A percentile compares a stretch with the other conserved stretches of the same genome.
Evolutionary conservation across 768 basidiomycete genomes (phyloP).

Genomic region (Agrocybe chaxingu): DNA sequence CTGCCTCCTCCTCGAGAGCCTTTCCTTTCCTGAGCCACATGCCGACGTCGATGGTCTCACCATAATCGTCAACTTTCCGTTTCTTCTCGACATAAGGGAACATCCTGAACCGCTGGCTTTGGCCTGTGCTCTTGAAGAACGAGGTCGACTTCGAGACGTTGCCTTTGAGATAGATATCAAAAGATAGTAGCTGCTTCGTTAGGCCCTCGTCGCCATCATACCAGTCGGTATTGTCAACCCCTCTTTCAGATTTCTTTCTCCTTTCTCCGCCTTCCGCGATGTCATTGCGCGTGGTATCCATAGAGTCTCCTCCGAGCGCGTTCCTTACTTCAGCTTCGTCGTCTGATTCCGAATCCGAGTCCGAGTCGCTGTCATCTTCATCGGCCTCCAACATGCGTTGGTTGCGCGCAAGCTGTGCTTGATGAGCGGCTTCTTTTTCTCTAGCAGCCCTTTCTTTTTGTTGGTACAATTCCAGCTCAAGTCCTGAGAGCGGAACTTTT

Average conservation of each 20-base stretch:
- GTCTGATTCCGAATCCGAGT: conserved; percentile 66
- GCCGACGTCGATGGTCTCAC: conserved; percentile 92
- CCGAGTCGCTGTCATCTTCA: conserved; percentile 80
- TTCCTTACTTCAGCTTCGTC: conserved; percentile 64
- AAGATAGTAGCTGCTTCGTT: conserved; percentile 76
- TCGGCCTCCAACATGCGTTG: conserved; percentile 93
- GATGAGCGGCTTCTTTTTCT: conserved; percentile 84
- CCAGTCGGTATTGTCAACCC: conserved; percentile 61
- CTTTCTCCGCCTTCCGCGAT: conserved; percentile 22
- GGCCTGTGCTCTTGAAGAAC: conserved; percentile 80
- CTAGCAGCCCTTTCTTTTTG: conserved; percentile 71
- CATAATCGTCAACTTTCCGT: conserved; percentile 90
- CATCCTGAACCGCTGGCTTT: conserved; percentile 87
- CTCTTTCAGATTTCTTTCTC: conserved; percentile 44
- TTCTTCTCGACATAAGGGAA: conserved; percentile 96
- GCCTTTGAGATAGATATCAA: conserved; percentile 97
- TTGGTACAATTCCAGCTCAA: conserved; percentile 79
- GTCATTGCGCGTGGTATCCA: conserved; percentile 37
- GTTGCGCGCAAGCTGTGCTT: conserved; percentile 78
- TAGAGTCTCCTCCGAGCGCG: conserved; percentile 46
- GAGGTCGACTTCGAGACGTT: conserved; percentile 83
- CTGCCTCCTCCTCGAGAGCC: conserved; percentile 86
- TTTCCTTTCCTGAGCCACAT: conserved; percentile 94
- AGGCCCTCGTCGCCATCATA: conserved; percentile 75
- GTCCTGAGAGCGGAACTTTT: conserved; percentile 86